Conservation (phyloP, 306 rosid species). For the Crotalaria pallida region DNA sequence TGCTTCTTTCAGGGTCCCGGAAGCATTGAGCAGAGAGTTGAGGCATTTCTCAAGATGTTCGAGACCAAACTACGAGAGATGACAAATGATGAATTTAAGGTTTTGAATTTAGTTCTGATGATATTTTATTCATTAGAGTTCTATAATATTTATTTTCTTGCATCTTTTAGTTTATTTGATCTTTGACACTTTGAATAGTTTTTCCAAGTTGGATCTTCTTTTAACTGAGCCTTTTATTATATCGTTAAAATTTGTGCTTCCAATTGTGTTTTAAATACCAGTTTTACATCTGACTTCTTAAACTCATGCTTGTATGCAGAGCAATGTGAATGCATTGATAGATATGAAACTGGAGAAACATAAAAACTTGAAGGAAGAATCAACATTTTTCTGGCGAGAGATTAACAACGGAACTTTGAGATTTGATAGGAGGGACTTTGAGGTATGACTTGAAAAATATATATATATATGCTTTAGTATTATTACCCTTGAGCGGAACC, state of each 20-base stretch:
- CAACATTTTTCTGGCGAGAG: constrained; percentile 83
- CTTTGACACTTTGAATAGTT: background rate
- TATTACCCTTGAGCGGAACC: background rate
- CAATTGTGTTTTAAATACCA: background rate
- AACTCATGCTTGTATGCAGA: constrained; percentile 49
- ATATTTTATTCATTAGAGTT: constrained; percentile 3
- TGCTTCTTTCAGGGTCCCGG: constrained; percentile 64
- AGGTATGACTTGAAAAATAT: constrained; percentile 49
- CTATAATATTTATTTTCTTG: constrained; percentile 2
- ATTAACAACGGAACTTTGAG: constrained; percentile 68
- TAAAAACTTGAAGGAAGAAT: constrained; percentile 88
- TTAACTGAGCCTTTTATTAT: background rate
- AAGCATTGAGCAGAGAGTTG: constrained; percentile 72
- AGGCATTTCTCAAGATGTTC: constrained; percentile 72
- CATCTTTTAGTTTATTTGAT: background rate
- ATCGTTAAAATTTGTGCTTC: background rate
- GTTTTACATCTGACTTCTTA: constrained; percentile 20
- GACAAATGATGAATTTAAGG: constrained; percentile 87
- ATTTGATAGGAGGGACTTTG: constrained; percentile 76
- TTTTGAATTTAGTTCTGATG: constrained; percentile 25
- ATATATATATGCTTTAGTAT: background rate
- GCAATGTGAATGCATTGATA: constrained; percentile 79
- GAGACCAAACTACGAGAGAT: constrained; percentile 68
- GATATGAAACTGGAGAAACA: constrained; percentile 91
- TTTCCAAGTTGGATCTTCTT: background rate